These are phyloP conservation scores for Puccinia novopanici DNA, from an alignment of 1,284 basidiomycete species.

Conservation along the genomic window DNA sequence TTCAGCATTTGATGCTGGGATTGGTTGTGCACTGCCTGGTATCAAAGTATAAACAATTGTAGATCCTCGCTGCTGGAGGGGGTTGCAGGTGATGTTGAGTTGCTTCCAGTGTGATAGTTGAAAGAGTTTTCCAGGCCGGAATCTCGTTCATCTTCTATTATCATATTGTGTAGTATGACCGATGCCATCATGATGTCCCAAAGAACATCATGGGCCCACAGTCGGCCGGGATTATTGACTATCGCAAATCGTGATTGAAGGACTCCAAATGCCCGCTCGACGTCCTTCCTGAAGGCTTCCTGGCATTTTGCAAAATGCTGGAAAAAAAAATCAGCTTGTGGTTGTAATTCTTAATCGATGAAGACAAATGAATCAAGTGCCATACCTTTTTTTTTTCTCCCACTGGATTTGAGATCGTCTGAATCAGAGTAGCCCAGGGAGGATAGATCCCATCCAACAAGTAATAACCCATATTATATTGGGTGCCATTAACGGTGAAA, in stretches of 20 bases:
- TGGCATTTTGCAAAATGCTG: background rate
- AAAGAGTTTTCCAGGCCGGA: background rate
- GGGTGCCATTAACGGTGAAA: background rate
- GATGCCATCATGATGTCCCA: background rate
- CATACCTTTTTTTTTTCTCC: background rate
- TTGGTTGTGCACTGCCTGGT: background rate
- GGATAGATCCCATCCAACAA: too few species aligned
- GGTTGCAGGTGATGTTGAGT: background rate
- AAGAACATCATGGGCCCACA: background rate
- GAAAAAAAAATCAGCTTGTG: too few species aligned
- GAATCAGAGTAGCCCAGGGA: too few species aligned
- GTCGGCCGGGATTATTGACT: background rate
- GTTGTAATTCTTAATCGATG: background rate
- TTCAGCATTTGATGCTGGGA: background rate
- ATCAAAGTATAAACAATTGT: background rate
- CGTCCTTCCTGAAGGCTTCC: constrained; percentile 1
- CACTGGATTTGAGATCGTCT: constrained; percentile 7
- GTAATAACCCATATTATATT: background rate
- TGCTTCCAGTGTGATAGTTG: background rate
- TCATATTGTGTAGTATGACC: constrained; percentile 12
- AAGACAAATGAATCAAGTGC: background rate
- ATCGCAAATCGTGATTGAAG: background rate
- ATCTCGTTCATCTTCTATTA: background rate
- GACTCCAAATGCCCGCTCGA: background rate
- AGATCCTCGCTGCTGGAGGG: background rate